A percentile compares a stretch with the other conserved stretches of the same genome.
These are phyloP conservation scores for Kwoniella sp. DNA, from an alignment of 768 basidiomycete species.

Conservation along the genomic window DNA sequence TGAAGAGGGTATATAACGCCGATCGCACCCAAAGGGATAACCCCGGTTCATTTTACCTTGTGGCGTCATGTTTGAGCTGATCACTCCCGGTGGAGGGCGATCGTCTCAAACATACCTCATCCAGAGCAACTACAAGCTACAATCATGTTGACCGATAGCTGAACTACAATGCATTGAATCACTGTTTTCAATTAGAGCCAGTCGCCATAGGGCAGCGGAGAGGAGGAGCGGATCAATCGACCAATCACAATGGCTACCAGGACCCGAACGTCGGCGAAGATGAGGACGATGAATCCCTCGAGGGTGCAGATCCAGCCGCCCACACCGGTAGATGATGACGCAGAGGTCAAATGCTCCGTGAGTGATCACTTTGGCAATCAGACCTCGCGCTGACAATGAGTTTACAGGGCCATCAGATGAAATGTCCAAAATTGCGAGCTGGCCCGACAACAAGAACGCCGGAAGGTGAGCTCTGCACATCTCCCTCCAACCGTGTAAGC, in stretches of 20 bases:
- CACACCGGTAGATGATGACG: conserved; percentile 19
- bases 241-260: conserved; percentile 4
- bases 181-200: neutral
- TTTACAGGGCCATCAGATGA: conserved; percentile 36
- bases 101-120: neutral
- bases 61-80: conserved; percentile 6
- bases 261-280: conserved; percentile 5
- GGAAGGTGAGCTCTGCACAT: conserved; percentile 36
- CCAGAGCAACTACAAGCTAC: too few species aligned
- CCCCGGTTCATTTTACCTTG: neutral
- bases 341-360: conserved; percentile 31
- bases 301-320: conserved; percentile 30
- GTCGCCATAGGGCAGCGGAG: neutral
- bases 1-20: neutral
- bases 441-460: conserved; percentile 43
- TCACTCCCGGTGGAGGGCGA: conserved; percentile 12
- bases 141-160: neutral
- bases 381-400: too few species aligned
- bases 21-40: neutral
- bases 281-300: conserved; percentile 11
- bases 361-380: neutral
- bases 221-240: too few species aligned
- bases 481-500: too few species aligned
- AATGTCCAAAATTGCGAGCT: conserved; percentile 27
- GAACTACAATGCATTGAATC: neutral